phyloP scores from a whole-genome alignment of 1,284 basidiomycete species.

The Acaromyces ingoldii region DNA sequence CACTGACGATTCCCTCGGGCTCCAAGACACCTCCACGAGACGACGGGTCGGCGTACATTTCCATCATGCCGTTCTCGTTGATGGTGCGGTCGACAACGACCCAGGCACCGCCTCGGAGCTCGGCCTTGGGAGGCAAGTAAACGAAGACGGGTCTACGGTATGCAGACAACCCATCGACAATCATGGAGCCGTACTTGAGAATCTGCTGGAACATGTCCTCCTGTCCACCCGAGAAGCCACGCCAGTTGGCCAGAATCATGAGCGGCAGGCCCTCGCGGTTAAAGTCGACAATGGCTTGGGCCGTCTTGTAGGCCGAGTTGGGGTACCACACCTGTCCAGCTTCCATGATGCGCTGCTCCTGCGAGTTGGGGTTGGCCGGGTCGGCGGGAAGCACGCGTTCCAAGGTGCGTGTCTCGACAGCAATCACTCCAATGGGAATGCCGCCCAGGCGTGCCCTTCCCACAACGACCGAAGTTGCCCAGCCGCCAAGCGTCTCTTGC shows the following conservation, averaged over 20 bases:
- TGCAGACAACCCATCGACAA: slow-evolving; percentile 92
- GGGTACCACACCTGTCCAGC: slow-evolving; percentile 99
- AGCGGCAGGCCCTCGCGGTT: slow-evolving; percentile 93
- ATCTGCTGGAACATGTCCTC: slow-evolving; percentile 74
- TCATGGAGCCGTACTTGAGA: slow-evolving; percentile 57
- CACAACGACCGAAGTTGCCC: slow-evolving; percentile 56
- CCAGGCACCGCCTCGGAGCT: slow-evolving; percentile 98
- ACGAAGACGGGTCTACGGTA: slow-evolving; percentile 99
- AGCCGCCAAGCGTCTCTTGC: slow-evolving; percentile 72
- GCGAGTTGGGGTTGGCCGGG: slow-evolving; percentile 95
- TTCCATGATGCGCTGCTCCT: slow-evolving; percentile 97
- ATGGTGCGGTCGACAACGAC: slow-evolving; percentile 98
- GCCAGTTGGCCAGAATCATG: slow-evolving; percentile 99
- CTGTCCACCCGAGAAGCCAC: slow-evolving; percentile 98
- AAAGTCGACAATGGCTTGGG: slow-evolving; percentile 98
- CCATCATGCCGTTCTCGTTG: slow-evolving; percentile 87
- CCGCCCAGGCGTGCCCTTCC: slow-evolving; percentile 94
- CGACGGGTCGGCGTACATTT: slow-evolving; percentile 80
- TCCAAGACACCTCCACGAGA: slow-evolving; percentile 90
- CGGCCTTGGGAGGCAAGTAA: slow-evolving; percentile 96
- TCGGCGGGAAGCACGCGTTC: slow-evolving; percentile 96
- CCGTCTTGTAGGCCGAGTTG: slow-evolving; percentile 99
- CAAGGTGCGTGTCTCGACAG: slow-evolving; percentile 94
- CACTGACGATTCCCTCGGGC: slow-evolving; percentile 81
- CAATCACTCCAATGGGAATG: slow-evolving; percentile 95